These are phyloP conservation scores for Colletotrichum brevisporum DNA, from an alignment of 2,329 filamentous ascomycete genomes.

Conservation along the genomic window DNA sequence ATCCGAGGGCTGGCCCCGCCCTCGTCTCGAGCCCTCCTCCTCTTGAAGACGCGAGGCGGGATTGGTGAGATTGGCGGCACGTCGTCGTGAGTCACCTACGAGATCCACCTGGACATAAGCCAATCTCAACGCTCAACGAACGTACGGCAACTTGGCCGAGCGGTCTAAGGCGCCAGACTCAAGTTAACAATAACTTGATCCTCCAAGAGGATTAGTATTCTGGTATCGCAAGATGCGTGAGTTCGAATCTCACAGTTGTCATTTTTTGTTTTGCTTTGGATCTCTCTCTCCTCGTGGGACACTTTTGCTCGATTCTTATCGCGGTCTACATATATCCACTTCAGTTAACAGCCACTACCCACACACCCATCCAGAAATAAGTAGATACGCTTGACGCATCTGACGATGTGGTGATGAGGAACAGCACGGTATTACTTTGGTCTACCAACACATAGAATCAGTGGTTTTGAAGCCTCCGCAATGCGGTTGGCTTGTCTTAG, in stretches of 20 bases:
- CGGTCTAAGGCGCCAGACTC: constrained; percentile 42
- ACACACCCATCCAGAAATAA: no score
- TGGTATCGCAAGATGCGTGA: constrained; percentile 41
- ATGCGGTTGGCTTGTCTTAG: no score
- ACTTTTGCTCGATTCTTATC: neutral
- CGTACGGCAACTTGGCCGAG: constrained; percentile 38
- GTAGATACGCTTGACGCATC: neutral
- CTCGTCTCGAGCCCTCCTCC: no score
- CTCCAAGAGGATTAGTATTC: constrained; percentile 24
- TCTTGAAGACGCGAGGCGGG: neutral
- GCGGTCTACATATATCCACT: no score
- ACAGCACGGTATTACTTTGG: neutral
- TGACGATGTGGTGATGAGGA: neutral
- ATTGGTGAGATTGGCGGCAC: no score
- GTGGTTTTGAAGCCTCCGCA: no score
- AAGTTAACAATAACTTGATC: constrained; percentile 14
- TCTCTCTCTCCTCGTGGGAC: neutral
- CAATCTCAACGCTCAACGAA: accelerated
- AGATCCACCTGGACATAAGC: neutral
- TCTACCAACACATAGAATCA: no score
- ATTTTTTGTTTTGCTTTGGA: neutral
- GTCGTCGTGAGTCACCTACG: neutral
- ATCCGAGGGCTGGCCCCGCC: neutral
- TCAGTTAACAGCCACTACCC: no score
- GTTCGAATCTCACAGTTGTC: constrained; percentile 42